Evolutionary conservation across 306 rosid genomes (phyloP).

Genomic region (Heteromeles arbutifolia): DNA sequence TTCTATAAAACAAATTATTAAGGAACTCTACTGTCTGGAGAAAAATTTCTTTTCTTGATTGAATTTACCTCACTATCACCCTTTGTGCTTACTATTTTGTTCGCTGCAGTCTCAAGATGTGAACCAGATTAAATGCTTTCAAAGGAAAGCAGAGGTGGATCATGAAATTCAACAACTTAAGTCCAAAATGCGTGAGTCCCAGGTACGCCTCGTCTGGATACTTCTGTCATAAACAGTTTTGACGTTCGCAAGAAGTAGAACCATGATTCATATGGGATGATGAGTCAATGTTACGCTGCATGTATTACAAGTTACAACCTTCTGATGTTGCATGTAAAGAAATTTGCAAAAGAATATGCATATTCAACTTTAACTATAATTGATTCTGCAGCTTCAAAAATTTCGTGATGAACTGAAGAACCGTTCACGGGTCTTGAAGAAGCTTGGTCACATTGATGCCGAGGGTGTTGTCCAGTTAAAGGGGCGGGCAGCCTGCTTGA

Average conservation of each 20-base stretch:
- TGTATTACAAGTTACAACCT: background rate
- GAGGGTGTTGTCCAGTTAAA: conserved; percentile 93
- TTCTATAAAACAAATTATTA: background rate
- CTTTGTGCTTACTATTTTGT: background rate
- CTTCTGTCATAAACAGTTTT: conserved; percentile 6
- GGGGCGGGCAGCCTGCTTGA: conserved; percentile 98
- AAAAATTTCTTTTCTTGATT: conserved; percentile 14
- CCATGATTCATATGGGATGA: conserved; percentile 4
- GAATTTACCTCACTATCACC: conserved; percentile 13
- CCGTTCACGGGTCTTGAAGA: conserved; percentile 87
- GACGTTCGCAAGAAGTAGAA: background rate
- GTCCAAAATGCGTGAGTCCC: conserved; percentile 95
- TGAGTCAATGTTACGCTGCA: background rate
- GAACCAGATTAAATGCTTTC: conserved; percentile 79
- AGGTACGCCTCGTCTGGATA: conserved; percentile 44
- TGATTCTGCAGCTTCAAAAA: conserved; percentile 68
- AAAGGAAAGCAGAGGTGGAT: conserved; percentile 92
- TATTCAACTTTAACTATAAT: background rate
- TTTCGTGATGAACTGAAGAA: conserved; percentile 88
- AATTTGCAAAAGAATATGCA: background rate
- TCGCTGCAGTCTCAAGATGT: conserved; percentile 59
- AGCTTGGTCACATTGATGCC: conserved; percentile 92
- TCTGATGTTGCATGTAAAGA: background rate
- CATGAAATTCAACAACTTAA: conserved; percentile 90
- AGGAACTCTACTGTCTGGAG: background rate